phyloP scores from a whole-genome alignment of 2,329 filamentous ascomycete species.

The Penicillium sp. region DNA sequence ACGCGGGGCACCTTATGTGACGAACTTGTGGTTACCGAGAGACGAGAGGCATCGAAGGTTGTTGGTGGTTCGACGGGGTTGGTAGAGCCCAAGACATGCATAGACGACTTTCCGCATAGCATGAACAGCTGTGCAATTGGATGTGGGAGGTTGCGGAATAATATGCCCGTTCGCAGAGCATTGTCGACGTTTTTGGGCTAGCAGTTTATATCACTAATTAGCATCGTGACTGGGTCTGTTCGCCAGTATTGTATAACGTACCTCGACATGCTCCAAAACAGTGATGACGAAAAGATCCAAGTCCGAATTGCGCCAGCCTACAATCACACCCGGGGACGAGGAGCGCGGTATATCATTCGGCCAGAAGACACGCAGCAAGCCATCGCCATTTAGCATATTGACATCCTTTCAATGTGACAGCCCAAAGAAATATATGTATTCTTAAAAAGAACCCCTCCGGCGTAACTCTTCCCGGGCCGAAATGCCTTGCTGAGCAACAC shows the following conservation, averaged over 20 bases:
- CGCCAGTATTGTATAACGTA: conserved; percentile 41
- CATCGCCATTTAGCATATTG: conserved; percentile 68
- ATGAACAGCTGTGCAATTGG: conserved; percentile 76
- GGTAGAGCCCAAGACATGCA: conserved; percentile 81
- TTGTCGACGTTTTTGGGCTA: conserved; percentile 78
- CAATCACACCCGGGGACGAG: conserved; percentile 74
- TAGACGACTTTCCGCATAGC: conserved; percentile 73
- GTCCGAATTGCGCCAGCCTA: conserved; percentile 93
- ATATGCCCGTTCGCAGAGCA: conserved; percentile 75
- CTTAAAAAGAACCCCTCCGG: conserved; percentile 90
- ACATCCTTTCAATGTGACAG: conserved; percentile 39
- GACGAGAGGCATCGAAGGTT: conserved; percentile 64
- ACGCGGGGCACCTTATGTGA: conserved; percentile 63
- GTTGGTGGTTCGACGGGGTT: conserved; percentile 57
- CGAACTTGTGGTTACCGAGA: conserved; percentile 56
- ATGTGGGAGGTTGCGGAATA: conserved; percentile 79
- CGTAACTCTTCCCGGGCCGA: conserved; percentile 94
- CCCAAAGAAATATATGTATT: neutral
- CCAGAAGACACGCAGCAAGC: conserved; percentile 98
- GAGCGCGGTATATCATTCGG: conserved; percentile 76
- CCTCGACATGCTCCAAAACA: conserved; percentile 85
- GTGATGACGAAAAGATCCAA: conserved; percentile 87
- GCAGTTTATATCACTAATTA: neutral
- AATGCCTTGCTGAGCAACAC: conserved; percentile 71
- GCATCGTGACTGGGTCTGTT: neutral